Base-by-base conservation (phyloP, 1,284 basidiomycete species). In the Testicularia cyperi region DNA sequence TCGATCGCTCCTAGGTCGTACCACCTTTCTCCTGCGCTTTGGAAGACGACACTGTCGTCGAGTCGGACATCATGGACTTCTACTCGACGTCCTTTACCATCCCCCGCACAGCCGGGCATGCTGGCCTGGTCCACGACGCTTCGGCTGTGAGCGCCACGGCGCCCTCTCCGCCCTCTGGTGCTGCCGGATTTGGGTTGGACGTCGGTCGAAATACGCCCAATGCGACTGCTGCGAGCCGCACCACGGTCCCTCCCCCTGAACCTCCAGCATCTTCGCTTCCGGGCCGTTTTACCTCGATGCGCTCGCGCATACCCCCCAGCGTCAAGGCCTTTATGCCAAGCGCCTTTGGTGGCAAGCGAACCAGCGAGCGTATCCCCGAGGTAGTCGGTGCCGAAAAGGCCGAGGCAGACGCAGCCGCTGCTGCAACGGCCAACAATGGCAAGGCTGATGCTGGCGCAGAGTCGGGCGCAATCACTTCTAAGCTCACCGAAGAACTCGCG, bases 241-340 rank as follows among this genome's bases (percentile, higher is more conserved):
- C 30, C 48, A 10, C 14, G 44, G 24, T 37, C 32, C 15, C 37
- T 29, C 41, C 44, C n/a, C 46, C 58, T 8, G 58, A 58, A 25
- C 55, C 65, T 6, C 55, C 51, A 29, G 48, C 64, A 16, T 60
- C 58, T 2, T 57, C 65, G 18, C 40, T 64, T 9, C 61, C 57
- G 7, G 62, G 68, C 24, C 45, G 68, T 9, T 54, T 72, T 40
- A 60, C 61, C 23, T 70, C 66, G 29, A 71, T 72, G 68, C 66
- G 70, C 21, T 72, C 70, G 2, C 54, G 70, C 10, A 63, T 72
- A 31, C 68, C 70, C 24, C 70, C 70, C 15, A 67, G 60, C 56
- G 69, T 71, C 45, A 71, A 71, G 41, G 66, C 69, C 2, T 72
- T 72, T 45, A 72, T 70, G 65, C 68, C 68, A 16, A 62, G 57